A percentile compares a stretch with the other conserved stretches of the same genome.
phyloP scores from a whole-genome alignment of 768 basidiomycete species.

The Clavaria fumosa region DNA sequence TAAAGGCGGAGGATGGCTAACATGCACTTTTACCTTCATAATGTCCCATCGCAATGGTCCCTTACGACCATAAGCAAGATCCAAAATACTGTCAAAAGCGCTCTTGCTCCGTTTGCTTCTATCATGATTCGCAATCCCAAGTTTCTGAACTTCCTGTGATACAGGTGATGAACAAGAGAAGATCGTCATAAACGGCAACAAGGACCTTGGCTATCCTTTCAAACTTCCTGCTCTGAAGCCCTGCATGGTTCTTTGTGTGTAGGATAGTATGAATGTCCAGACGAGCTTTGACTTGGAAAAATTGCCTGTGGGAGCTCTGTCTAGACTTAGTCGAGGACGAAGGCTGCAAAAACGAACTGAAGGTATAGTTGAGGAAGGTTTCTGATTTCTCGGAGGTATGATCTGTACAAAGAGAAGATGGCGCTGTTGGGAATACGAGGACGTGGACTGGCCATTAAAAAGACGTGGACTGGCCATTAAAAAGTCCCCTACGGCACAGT shows the following conservation, averaged over 20 bases:
- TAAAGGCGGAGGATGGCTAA: conserved; percentile 2
- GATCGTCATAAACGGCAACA: conserved; percentile 1
- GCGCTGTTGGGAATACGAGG: conserved; percentile 4
- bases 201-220: conserved; percentile 37
- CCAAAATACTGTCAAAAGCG: conserved; percentile 43
- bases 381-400: conserved; percentile 27
- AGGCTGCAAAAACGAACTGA: conserved; percentile 17
- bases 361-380: conserved; percentile 29
- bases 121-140: conserved; percentile 41
- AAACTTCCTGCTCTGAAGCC: conserved; percentile 25
- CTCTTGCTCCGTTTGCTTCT: conserved; percentile 13
- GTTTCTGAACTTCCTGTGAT: conserved; percentile 34
- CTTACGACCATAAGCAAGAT: conserved; percentile 61
- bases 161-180: conserved; percentile 1
- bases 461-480: too few relatives aligned
- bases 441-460: too few relatives aligned
- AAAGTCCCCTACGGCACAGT: too few relatives aligned
- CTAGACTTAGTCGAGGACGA: conserved; percentile 2
- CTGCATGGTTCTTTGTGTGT: conserved; percentile 16
- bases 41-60: conserved; percentile 58
- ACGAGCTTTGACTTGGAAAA: conserved; percentile 43
- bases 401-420: conserved; percentile 24
- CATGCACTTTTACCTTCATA: conserved; percentile 48
- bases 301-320: conserved; percentile 35
- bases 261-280: conserved; percentile 43